Base-by-base conservation (phyloP, 805 yeast species). In the Ogataea zsoltii region DNA sequence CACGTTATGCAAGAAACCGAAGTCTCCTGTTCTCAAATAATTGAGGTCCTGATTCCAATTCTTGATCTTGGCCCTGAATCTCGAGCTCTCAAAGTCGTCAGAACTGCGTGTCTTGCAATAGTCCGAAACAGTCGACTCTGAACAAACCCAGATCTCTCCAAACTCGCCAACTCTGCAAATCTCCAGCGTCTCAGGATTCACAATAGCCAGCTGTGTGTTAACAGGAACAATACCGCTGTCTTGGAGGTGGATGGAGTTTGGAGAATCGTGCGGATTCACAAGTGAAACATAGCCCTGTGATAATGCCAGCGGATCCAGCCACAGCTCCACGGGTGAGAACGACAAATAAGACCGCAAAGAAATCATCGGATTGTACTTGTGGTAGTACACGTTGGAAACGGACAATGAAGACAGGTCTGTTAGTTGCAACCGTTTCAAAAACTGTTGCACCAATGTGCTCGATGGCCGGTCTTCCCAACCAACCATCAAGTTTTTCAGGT, bases 211-310 rank as follows among this genome's bases (percentile, higher is more conserved):
- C 59, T 91, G 96, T 0, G 98, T 88, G 61, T 96, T 88, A 7
- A 90, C 91, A 0, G 97, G 95, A 0, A 91, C 97, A 75, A 92
- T 86, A 11, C 99, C 99, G 0, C 96, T 88, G 59, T 94, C 99
- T 60, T 90, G 96, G 7, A 94, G 68, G 45, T 83, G 84, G 41
- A 94, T 68, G 0, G 90, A 88, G 53, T 77, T 75, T 3, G 87
- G 83, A 19, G 74, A 74, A 50, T 80, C 85, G 3, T 77, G 77
- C 10, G 89, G 92, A 54, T 87, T 85, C 5, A 89, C 91, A 19
- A 87, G 75, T 16, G 86, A 81, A 2, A 94, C 76, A 43, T 84
- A 80, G 2, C 99, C 99, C 51, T 89, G 92, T n/a, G 97, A 76
- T 46, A 94, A 72, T 0, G 96, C 92, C 38, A 85, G 72, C 0